These are phyloP conservation scores for Claviceps sp. DNA, from an alignment of 2,329 filamentous ascomycete genomes.

Conservation along the genomic window DNA sequence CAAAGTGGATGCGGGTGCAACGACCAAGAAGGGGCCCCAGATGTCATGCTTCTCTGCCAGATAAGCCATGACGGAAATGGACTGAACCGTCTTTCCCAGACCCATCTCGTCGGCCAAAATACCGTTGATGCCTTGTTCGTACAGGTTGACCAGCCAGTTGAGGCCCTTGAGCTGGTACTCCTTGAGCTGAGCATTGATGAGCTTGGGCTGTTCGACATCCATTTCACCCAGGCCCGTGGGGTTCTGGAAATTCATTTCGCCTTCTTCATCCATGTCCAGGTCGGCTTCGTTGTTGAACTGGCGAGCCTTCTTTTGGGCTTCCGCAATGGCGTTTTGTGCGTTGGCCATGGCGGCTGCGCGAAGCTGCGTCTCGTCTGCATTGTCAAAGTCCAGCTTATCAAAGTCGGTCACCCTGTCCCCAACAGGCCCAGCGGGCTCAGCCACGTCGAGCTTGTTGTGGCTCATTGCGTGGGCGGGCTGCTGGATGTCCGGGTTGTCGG, in stretches of 20 bases:
- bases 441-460: slow-evolving; percentile 33
- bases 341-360: slow-evolving; percentile 84
- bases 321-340: slow-evolving; percentile 86
- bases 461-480: slow-evolving; percentile 30
- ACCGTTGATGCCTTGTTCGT: slow-evolving; percentile 99
- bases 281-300: slow-evolving; percentile 70
- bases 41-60: slow-evolving; percentile 95
- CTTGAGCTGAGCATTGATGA: slow-evolving; percentile 87
- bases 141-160: slow-evolving; percentile 97
- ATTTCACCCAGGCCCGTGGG: slow-evolving; percentile 89
- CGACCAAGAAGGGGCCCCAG: slow-evolving; percentile 94
- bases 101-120: slow-evolving; percentile 99
- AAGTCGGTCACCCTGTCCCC: slow-evolving; percentile 77
- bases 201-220: slow-evolving; percentile 84
- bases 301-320: slow-evolving; percentile 83
- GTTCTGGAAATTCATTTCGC: slow-evolving; percentile 99
- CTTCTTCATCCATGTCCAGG: slow-evolving; percentile 66
- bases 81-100: slow-evolving; percentile 97
- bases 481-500: slow-evolving; percentile 63
- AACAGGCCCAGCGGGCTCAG: slow-evolving; percentile 39
- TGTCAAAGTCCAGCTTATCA: slow-evolving; percentile 89
- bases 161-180: slow-evolving; percentile 98
- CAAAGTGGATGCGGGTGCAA: slow-evolving; percentile 86
- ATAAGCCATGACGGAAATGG: slow-evolving; percentile 98
- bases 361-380: slow-evolving; percentile 74